These are phyloP conservation scores for Pisolithus orientalis DNA, from an alignment of 768 basidiomycete species.

Conservation along the genomic window DNA sequence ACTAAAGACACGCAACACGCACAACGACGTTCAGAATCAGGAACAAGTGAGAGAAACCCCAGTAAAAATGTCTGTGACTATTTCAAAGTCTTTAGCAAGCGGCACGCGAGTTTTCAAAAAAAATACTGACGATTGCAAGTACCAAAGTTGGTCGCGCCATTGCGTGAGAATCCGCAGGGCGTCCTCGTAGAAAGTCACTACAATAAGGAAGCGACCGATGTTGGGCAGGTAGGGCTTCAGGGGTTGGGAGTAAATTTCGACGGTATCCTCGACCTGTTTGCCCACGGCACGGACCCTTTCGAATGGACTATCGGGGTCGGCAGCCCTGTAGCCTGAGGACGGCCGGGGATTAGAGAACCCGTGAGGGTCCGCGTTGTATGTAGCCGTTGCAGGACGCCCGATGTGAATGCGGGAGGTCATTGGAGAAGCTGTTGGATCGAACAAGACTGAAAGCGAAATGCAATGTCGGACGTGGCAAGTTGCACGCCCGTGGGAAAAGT, in stretches of 20 bases:
- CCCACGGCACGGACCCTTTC: slow-evolving; percentile 68
- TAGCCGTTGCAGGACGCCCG: slow-evolving; percentile 58
- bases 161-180: slow-evolving; percentile 89
- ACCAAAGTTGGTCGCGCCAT: slow-evolving; percentile 98
- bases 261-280: slow-evolving; percentile 81
- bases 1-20: slow-evolving; percentile 28
- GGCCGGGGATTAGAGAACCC: slow-evolving; percentile 70
- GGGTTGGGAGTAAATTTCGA: slow-evolving; percentile 91
- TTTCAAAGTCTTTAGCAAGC: slow-evolving; percentile 4
- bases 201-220: slow-evolving; percentile 93
- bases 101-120: neutral
- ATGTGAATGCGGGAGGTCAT: slow-evolving; percentile 85
- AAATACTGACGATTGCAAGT: slow-evolving; percentile 79
- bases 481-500: slow-evolving; percentile 16
- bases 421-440: slow-evolving; percentile 9
- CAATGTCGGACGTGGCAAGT: slow-evolving; percentile 20
- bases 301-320: slow-evolving; percentile 75
- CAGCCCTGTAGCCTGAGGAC: slow-evolving; percentile 68
- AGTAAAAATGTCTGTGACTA: slow-evolving; percentile 93
- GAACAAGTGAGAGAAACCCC: slow-evolving; percentile 94
- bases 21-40: slow-evolving; percentile 88
- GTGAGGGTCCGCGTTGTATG: slow-evolving; percentile 68
- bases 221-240: slow-evolving; percentile 91
- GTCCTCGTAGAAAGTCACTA: slow-evolving; percentile 98
- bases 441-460: neutral